These are phyloP conservation scores for Monilinia aucupariae DNA, from an alignment of 2,329 filamentous ascomycete genomes.

Conservation along the genomic window DNA sequence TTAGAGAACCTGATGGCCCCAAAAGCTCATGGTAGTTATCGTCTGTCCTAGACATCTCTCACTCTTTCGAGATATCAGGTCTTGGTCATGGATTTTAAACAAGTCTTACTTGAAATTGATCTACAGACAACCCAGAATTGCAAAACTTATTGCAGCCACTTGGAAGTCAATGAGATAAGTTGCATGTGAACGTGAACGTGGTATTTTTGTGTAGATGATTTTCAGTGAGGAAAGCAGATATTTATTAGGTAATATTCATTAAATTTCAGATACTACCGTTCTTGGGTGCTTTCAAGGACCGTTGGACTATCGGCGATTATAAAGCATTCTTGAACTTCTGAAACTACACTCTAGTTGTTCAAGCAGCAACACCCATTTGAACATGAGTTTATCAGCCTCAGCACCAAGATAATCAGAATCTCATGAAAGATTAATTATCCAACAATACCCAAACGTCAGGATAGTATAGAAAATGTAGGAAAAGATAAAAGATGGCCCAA, in stretches of 20 bases:
- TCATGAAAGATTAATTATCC: background rate
- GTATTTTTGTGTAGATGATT: background rate
- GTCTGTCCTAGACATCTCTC: background rate
- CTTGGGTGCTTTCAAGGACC: background rate
- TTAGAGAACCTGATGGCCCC: background rate
- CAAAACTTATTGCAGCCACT: background rate
- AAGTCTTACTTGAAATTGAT: background rate
- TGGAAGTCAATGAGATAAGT: background rate
- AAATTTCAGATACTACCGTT: background rate
- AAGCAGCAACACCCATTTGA: background rate
- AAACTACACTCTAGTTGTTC: background rate
- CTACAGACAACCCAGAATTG: background rate
- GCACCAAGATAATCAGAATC: background rate
- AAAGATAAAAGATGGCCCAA: background rate
- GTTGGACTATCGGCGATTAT: background rate
- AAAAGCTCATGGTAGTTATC: background rate
- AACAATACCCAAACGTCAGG: background rate
- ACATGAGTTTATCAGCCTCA: background rate
- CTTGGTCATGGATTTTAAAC: background rate
- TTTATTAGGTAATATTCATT: background rate
- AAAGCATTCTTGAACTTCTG: background rate
- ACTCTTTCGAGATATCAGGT: background rate
- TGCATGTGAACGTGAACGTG: too few relatives aligned
- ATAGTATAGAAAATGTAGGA: background rate
- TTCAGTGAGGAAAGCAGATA: background rate